Conservation (phyloP, 2,329 filamentous ascomycete genomes). For the Calycina herbarum region DNA sequence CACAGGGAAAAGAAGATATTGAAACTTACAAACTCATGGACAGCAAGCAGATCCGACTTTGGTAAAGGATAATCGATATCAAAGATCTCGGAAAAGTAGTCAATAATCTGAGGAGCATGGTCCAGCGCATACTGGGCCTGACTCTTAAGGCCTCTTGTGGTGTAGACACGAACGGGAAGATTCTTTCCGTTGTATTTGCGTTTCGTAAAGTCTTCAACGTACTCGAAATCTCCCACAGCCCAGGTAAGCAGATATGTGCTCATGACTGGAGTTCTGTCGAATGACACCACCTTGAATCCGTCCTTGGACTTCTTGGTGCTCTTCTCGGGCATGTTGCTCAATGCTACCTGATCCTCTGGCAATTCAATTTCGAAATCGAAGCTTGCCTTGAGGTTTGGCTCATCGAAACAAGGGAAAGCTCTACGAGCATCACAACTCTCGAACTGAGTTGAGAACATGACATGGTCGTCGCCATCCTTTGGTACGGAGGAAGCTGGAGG, state of each 20-base stretch:
- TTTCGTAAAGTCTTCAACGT: constrained; percentile 87
- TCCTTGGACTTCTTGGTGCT: constrained; percentile 56
- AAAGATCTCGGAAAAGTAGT: constrained; percentile 96
- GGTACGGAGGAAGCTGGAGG: constrained; percentile 76
- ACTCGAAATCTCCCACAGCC: constrained; percentile 97
- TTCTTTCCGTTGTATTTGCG: constrained; percentile 88
- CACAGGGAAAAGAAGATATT: neutral
- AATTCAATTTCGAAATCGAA: constrained; percentile 94
- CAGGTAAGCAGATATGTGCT: constrained; percentile 89
- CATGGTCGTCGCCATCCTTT: constrained; percentile 64
- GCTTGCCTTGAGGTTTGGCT: constrained; percentile 94
- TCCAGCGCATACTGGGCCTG: constrained; percentile 88
- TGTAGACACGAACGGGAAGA: constrained; percentile 93
- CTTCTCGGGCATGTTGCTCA: constrained; percentile 96
- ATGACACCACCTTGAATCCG: constrained; percentile 73
- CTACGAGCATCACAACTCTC: constrained; percentile 93
- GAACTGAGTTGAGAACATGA: constrained; percentile 94
- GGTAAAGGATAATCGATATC: constrained; percentile 90
- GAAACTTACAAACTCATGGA: constrained; percentile 78
- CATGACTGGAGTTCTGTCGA: constrained; percentile 86
- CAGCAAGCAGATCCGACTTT: constrained; percentile 86
- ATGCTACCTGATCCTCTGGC: constrained; percentile 80
- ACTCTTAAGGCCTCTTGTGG: constrained; percentile 88
- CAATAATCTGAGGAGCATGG: constrained; percentile 89
- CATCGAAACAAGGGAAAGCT: constrained; percentile 97